Evolutionary conservation across 192 early-diverging fungal species (phyloP), one percentile per base, ranked within the genome.

Genomic region (Diversispora epigaea): DNA sequence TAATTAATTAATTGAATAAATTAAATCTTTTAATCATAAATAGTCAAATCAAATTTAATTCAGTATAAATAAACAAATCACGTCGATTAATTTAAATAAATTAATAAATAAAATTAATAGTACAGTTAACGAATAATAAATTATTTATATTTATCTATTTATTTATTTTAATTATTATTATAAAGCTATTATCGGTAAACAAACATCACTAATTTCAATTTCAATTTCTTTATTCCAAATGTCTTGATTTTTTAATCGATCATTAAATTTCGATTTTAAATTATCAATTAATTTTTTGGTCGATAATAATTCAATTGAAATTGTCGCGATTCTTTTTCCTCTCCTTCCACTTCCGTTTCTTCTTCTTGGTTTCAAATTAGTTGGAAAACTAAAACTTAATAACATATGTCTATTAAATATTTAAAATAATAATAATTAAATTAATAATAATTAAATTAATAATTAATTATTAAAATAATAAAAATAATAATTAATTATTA

Each of bases 321-420:
- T 32, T 2, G 25, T 32, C 2, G 25, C 0, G 25, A 32, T 32
- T 32, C 25, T 32, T 0, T 32, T 1, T 32, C 25, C 25, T 32
- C 25, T n/a, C n/a, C n/a, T n/a, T n/a, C n/a, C n/a, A 41, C 14
- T 3, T 15, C 40, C 3, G 6, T 62, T 7, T 12, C 15, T 22
- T 14, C 25, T 6, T 15, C 15, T 6, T 17, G 12, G 25, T 2
- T 7, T 0, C 3, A 63, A 40, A 39, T 41, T 25, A 63, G 4
- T 7, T 8, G 39, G 61, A 43, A 11, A 32, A 43, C 61, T 63
- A 63, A 63, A 63, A 40, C 39, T 63, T 63, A 63, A 63, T 63
- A 63, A 63, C 32, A 63, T 41, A 6, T 63, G 61, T 15, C 61
- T 63, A 62, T 14, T 40, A 19, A 19, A 7, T 19, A 22, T 21